phyloP scores from a whole-genome alignment of 768 basidiomycete genomes.

The Crucibulum laeve region DNA sequence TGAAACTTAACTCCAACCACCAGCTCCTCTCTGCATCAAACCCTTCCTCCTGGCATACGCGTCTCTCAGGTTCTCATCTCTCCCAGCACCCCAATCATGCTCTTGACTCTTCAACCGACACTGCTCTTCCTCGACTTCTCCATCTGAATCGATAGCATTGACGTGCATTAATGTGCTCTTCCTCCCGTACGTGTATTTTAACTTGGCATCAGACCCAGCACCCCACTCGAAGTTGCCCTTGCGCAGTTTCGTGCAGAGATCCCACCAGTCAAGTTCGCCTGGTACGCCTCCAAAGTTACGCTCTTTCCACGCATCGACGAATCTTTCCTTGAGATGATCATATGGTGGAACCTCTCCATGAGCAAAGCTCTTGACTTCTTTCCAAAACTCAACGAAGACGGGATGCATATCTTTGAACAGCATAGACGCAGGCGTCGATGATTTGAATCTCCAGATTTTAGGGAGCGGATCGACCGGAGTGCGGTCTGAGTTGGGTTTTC shows the following conservation, averaged over 20 bases:
- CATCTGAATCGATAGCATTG: no score
- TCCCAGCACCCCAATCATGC: no score
- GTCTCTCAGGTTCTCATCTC: no score
- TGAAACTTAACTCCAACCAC: no score
- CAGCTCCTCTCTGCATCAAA: no score
- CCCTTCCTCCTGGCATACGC: no score
- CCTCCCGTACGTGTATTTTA: background rate
- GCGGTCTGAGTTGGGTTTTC: background rate
- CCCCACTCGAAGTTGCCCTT: background rate
- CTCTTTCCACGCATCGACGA: conserved; percentile 15
- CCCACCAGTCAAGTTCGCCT: conserved; percentile 12
- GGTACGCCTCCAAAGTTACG: conserved; percentile 6
- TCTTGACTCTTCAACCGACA: no score
- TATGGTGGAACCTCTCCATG: conserved; percentile 26
- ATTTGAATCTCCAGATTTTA: conserved; percentile 21
- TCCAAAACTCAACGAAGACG: conserved; percentile 23
- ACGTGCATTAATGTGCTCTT: background rate
- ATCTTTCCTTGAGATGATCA: conserved; percentile 15
- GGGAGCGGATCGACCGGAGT: background rate
- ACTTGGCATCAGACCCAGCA: background rate
- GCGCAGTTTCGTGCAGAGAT: background rate
- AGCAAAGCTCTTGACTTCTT: conserved; percentile 22
- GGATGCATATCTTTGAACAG: conserved; percentile 22
- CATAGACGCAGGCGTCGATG: conserved; percentile 17
- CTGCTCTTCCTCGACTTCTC: no score